Evolutionary conservation across 1,284 basidiomycete species (phyloP).

Genomic region (Somion occarium): DNA sequence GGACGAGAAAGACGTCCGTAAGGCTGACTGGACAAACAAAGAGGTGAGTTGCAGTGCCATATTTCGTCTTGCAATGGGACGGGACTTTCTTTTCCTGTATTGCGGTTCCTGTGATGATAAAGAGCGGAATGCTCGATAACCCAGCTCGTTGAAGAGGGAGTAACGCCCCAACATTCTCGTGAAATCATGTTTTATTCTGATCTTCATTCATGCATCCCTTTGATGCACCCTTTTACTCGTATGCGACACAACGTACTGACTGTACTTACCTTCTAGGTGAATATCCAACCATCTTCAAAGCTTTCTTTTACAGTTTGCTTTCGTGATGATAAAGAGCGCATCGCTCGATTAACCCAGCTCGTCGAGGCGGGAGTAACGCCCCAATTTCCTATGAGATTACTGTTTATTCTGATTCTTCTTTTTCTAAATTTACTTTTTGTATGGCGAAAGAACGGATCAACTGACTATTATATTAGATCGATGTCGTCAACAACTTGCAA

Average conservation of each 20-base stretch:
- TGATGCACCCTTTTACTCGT: no score
- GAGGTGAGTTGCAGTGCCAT: no score
- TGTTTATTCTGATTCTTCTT: conserved; percentile 37
- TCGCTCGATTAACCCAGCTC: conserved; percentile 61
- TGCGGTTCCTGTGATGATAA: conserved; percentile 61
- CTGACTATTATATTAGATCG: conserved; percentile 58
- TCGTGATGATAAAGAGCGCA: conserved; percentile 63
- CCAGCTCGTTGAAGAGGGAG: conserved; percentile 49
- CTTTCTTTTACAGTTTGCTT: conserved; percentile 5
- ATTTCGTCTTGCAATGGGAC: no score
- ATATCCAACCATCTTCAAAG: conserved; percentile 8
- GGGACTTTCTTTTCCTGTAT: conserved; percentile 15
- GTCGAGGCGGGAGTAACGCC: conserved; percentile 52
- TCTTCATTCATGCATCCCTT: no score
- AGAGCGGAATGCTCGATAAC: conserved; percentile 62
- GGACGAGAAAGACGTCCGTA: conserved; percentile 90
- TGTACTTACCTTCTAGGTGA: conserved; percentile 15
- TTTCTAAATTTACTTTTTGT: conserved; percentile 3
- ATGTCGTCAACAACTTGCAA: conserved; percentile 89
- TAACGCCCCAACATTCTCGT: conserved; percentile 54
- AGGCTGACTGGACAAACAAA: conserved; percentile 94
- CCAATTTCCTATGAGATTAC: conserved; percentile 57
- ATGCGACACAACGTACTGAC: conserved; percentile 4
- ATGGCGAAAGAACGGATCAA: background rate
- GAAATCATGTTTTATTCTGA: conserved; percentile 55